Conservation (phyloP, 2,329 filamentous ascomycete species). For the Diaporthe sp. region DNA sequence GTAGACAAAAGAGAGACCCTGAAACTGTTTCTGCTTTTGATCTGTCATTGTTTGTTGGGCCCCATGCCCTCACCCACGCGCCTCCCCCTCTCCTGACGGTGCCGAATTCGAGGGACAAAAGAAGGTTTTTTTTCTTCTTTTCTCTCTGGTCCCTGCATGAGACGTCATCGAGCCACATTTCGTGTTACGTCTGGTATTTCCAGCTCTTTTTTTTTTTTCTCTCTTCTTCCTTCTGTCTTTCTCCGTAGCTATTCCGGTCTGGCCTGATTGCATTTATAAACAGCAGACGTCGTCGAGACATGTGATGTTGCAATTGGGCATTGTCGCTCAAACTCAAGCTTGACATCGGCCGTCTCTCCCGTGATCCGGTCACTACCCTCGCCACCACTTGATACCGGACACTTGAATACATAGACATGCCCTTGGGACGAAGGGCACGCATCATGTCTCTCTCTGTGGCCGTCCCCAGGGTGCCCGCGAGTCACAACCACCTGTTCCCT, state of each 20-base stretch:
- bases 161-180: neutral
- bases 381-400: neutral
- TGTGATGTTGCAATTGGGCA: neutral
- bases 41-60: neutral
- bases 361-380: neutral
- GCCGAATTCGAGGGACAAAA: neutral
- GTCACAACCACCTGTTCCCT: neutral
- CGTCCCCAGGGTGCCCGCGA: neutral
- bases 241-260: neutral
- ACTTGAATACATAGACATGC: neutral
- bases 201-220: neutral
- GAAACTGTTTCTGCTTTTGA: neutral
- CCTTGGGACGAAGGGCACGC: neutral
- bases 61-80: neutral
- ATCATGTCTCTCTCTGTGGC: neutral
- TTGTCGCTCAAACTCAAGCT: neutral
- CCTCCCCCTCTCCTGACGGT: neutral
- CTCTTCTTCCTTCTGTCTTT: neutral
- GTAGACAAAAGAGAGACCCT: neutral
- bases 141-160: constrained; percentile 13
- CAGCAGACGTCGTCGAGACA: constrained; percentile 13
- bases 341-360: neutral
- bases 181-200: constrained; percentile 8
- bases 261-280: neutral
- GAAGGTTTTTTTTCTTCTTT: neutral